phyloP scores from a whole-genome alignment of 208 protist species.

The Acanthamoeba royreba region DNA sequence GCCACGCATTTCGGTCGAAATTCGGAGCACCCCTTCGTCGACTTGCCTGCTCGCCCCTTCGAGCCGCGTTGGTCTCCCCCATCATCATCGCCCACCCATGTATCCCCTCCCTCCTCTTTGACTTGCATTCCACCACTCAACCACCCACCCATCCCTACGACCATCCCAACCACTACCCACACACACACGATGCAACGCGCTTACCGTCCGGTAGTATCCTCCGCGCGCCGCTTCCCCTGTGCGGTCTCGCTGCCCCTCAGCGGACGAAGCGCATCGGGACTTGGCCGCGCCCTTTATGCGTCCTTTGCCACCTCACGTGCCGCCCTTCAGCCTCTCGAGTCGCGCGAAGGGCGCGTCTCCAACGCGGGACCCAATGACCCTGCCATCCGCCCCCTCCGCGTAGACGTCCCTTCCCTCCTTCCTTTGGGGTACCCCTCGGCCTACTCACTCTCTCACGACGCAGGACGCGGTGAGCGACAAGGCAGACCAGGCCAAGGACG shows the following conservation, averaged over 20 bases:
- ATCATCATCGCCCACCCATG: not conserved
- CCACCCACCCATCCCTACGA: not conserved
- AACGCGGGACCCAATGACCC: not conserved
- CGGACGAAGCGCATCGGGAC: no score
- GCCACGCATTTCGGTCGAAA: not conserved
- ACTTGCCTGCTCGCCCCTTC: no score
- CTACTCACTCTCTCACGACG: not conserved
- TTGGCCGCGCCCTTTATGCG: not conserved
- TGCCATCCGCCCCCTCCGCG: not conserved
- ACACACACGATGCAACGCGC: not conserved
- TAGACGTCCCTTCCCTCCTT: not conserved
- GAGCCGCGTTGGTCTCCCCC: no score
- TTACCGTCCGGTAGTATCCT: not conserved
- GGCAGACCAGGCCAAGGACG: not conserved
- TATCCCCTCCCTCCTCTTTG: not conserved
- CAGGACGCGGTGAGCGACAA: not conserved
- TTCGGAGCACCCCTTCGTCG: no score
- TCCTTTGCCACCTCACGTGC: not conserved
- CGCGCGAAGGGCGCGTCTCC: not conserved
- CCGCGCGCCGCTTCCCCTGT: not conserved
- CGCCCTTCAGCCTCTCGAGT: not conserved
- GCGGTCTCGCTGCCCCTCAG: not conserved
- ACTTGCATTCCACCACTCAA: no score
- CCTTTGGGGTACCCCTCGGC: not conserved
- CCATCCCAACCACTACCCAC: not conserved